Base-by-base conservation (phyloP, 108 stramenopile genomes). In the Cyclostephanos invisitatus region DNA sequence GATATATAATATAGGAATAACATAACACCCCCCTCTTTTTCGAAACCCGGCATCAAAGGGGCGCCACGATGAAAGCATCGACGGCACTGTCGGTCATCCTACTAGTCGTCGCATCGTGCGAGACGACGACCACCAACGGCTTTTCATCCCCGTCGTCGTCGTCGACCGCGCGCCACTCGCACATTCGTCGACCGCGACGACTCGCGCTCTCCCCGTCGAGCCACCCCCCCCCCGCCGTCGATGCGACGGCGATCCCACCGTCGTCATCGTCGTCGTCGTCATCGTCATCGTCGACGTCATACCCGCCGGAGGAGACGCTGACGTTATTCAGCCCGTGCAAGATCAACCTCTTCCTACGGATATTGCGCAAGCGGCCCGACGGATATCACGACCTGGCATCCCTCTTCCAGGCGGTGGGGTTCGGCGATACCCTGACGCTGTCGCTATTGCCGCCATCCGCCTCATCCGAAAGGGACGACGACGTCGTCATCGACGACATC, bases 281-380 rank as follows among this genome's bases (percentile, higher is more conserved):
- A 1, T 59, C 58, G 15, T 59, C 58, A 6, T 14, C 35, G 12
- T 59, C 58, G 15, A 38, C 58, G 36, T 21, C 20, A 5, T 37
- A 57, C n/a, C 9, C 40, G 10, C 7, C 40, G 7, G 3, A 3
- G 40, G 58, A 62, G 7, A 25, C 54, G 32, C 51, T 95, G 24
- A 63, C 68, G 9, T 82, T 96, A 22, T 96, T 96, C 68, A 95
- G 92, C 54, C 97, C 97, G 5, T 94, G 93, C 74, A 98, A 98
- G 78, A 88, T 98, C 71, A 98, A 98, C 75, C 85, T 98, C 9
- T 98, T 98, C 77, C 91, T 97, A n/a, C 94, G 97, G 27, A 96
- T 98, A 56, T 67, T 98, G 69, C 84, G 94, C 28, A 96, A 94
- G 78, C 84, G 96, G 51, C 75, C 82, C 10, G 96, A 98, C 77